A percentile compares a stretch with the other conserved stretches of the same genome.
phyloP scores from a whole-genome alignment of 1,139 yeast species.

The Kodamaea sp. region DNA sequence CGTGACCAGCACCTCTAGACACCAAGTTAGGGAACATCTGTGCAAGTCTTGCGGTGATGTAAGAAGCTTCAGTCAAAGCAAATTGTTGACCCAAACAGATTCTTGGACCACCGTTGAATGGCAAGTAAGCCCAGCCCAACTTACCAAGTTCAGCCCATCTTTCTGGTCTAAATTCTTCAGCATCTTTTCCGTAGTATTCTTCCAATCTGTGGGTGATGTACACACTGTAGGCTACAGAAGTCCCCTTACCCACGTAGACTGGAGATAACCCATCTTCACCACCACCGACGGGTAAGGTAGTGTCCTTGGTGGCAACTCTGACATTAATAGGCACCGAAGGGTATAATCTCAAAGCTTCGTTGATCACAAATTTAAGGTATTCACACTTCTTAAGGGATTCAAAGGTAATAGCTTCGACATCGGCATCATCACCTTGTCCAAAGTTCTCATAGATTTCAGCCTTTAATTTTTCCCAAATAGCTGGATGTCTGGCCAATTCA shows the following conservation, averaged over 20 bases:
- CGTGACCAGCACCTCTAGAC: too few relatives aligned
- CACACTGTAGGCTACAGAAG: conserved; percentile 20
- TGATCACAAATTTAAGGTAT: conserved; percentile 23
- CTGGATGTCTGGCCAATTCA: conserved; percentile 48
- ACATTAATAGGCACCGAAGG: conserved; percentile 26
- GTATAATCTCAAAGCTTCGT: conserved; percentile 23
- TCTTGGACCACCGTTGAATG: conserved; percentile 47
- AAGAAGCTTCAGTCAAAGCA: conserved; percentile 42
- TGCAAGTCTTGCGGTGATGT: conserved; percentile 25
- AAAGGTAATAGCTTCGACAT: conserved; percentile 17
- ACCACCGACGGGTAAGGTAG: conserved; percentile 25
- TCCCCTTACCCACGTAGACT: conserved; percentile 23
- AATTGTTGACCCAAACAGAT: conserved; percentile 44
- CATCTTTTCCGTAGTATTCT: conserved; percentile 21
- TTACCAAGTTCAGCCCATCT: conserved; percentile 23
- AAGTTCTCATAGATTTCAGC: conserved; percentile 34
- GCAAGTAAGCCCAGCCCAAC: conserved; percentile 44
- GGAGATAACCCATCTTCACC: conserved; percentile 20
- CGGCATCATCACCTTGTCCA: conserved; percentile 24
- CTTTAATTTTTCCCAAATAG: conserved; percentile 37
- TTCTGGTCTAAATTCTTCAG: conserved; percentile 21
- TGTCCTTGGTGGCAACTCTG: conserved; percentile 21
- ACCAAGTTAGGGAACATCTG: conserved; percentile 37
- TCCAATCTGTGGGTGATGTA: conserved; percentile 20
- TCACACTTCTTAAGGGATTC: conserved; percentile 24